phyloP scores from a whole-genome alignment of 2,329 filamentous ascomycete genomes.

The Phialophora macrospora region DNA sequence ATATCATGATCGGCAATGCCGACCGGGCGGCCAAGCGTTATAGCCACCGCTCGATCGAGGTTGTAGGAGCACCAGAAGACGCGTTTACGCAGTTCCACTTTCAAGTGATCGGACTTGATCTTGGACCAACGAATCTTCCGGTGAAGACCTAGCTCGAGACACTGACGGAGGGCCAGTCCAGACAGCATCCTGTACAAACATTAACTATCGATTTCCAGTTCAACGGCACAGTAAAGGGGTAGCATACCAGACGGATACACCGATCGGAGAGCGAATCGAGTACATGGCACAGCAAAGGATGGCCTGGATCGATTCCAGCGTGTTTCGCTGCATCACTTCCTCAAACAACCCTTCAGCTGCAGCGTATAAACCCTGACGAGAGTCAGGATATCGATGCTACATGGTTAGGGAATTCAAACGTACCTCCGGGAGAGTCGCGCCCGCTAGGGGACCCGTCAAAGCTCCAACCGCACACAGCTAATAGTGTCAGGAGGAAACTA shows the following conservation, averaged over 20 bases:
- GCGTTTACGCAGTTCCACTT: conserved; percentile 50
- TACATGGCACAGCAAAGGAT: conserved; percentile 40
- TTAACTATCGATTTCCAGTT: not conserved
- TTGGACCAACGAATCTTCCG: conserved; percentile 23
- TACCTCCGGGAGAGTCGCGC: not conserved
- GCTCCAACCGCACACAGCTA: not conserved
- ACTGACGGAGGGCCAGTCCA: conserved; percentile 41
- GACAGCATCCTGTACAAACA: conserved; percentile 36
- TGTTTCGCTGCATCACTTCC: conserved; percentile 22
- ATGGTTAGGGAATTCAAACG: not conserved
- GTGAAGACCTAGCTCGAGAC: conserved; percentile 41
- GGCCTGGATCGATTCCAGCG: conserved; percentile 36
- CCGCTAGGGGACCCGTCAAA: not conserved
- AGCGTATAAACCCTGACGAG: not conserved
- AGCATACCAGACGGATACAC: conserved; percentile 37
- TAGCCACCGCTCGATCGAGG: conserved; percentile 49
- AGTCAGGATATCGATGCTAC: not conserved
- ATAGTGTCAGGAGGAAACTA: not conserved
- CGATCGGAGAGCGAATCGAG: conserved; percentile 37
- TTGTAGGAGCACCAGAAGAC: conserved; percentile 53
- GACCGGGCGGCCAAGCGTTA: conserved; percentile 48
- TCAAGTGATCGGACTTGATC: conserved; percentile 39
- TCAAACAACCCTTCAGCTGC: conserved; percentile 11
- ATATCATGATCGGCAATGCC: conserved; percentile 52
- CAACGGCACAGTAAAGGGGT: not conserved